Percentiles rank a stretch among this genome's conserved stretches.
Conservation (phyloP, 2,329 filamentous ascomycete genomes). For the Acephala macrosclerotiorum region DNA sequence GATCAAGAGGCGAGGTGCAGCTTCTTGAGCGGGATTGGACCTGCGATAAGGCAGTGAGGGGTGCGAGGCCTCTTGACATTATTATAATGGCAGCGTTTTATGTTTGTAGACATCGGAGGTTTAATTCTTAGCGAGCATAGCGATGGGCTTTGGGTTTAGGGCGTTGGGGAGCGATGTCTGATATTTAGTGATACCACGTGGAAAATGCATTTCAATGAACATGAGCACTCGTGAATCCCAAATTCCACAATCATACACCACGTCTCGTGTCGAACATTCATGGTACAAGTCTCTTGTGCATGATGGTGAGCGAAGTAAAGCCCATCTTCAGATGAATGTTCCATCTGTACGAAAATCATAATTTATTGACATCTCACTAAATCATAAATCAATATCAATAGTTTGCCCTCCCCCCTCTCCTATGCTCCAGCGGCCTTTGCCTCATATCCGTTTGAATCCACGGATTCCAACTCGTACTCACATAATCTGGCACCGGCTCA, state of each 20-base stretch:
- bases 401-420: not conserved
- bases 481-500: not conserved
- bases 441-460: not conserved
- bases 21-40: constrained; percentile 58
- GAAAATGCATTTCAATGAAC: not conserved
- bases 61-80: not conserved
- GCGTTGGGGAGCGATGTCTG: not conserved
- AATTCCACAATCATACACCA: too few relatives aligned
- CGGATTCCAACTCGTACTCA: too few relatives aligned
- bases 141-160: not conserved
- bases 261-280: too few relatives aligned
- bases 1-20: constrained; percentile 53
- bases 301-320: too few relatives aligned
- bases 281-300: too few relatives aligned
- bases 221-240: too few relatives aligned
- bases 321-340: too few relatives aligned
- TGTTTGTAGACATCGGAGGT: not conserved
- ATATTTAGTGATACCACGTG: not conserved
- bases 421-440: not conserved
- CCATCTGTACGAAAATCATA: too few relatives aligned
- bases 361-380: too few relatives aligned
- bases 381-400: too few relatives aligned
- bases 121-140: constrained; percentile 3
- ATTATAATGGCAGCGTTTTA: not conserved
- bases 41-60: constrained; percentile 16